A percentile compares a stretch with the other conserved stretches of the same genome.
Conservation (phyloP, 2,329 filamentous ascomycete species). For the Drechslerella dactyloides region DNA sequence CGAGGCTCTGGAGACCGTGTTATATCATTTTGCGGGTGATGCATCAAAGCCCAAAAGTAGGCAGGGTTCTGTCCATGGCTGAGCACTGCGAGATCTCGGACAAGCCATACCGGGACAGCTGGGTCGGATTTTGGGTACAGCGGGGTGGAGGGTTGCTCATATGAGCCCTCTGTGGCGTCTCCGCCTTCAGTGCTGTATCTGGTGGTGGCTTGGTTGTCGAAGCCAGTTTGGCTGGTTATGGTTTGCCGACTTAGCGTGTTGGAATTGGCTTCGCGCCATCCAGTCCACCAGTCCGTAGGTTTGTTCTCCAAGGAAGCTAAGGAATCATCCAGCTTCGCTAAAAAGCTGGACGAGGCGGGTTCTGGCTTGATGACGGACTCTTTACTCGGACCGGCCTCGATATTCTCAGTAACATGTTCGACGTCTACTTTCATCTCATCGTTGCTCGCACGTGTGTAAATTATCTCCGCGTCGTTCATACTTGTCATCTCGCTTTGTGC, state of each 20-base stretch:
- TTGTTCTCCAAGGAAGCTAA: too few relatives aligned
- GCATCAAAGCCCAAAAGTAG: slow-evolving; percentile 40
- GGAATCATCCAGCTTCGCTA: too few relatives aligned
- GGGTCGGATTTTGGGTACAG: slow-evolving; percentile 5
- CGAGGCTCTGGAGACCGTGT: slow-evolving; percentile 26
- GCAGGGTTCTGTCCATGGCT: slow-evolving; percentile 14
- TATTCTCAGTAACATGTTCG: background rate
- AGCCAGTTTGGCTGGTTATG: too few relatives aligned
- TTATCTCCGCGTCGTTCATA: background rate
- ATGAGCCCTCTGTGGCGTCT: background rate
- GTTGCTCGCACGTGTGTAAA: background rate
- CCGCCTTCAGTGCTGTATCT: background rate
- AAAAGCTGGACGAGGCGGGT: too few relatives aligned
- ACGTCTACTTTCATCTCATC: slow-evolving; percentile 10
- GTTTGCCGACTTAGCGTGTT: too few relatives aligned
- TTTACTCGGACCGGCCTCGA: background rate
- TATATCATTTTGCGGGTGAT: slow-evolving; percentile 34
- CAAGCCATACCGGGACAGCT: slow-evolving; percentile 14
- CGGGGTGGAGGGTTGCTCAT: background rate
- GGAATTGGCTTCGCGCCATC: too few relatives aligned
- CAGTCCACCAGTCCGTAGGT: too few relatives aligned
- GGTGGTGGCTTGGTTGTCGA: too few relatives aligned
- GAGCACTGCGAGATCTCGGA: slow-evolving; percentile 2
- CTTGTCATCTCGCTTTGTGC: slow-evolving; percentile 34
- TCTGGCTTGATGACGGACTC: too few relatives aligned